Conservation (phyloP, 2,329 filamentous ascomycete species). For the Sporothrix luriei region DNA sequence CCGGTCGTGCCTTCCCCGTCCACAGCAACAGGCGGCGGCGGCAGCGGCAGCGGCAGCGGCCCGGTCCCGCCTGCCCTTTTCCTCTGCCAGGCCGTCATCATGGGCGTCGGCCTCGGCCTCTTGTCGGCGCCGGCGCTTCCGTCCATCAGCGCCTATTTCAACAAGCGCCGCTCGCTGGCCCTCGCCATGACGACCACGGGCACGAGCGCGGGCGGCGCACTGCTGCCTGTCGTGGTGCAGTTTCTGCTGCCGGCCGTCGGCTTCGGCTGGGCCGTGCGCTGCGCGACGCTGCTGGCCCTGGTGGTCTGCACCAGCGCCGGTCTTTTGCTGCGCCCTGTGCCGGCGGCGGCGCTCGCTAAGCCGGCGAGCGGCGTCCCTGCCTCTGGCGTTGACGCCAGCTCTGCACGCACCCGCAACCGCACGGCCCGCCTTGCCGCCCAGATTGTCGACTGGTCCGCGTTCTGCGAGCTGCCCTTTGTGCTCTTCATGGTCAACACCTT, state of each 20-base stretch:
- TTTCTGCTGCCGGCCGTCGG: conserved; percentile 63
- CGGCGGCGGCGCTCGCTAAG: background rate
- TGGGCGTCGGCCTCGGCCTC: conserved; percentile 58
- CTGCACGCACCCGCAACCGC: background rate
- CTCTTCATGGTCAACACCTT: conserved; percentile 47
- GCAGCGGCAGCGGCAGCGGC: too few relatives aligned
- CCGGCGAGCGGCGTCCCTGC: too few relatives aligned
- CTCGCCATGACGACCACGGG: conserved; percentile 63
- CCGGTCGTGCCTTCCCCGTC: conserved; percentile 48
- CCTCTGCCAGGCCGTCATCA: conserved; percentile 57
- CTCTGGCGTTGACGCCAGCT: too few relatives aligned
- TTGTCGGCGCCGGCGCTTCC: conserved; percentile 58
- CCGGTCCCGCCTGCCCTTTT: conserved; percentile 43
- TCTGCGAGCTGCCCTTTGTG: conserved; percentile 53
- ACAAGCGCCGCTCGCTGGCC: conserved; percentile 57
- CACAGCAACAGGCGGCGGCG: background rate
- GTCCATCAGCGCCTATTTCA: conserved; percentile 62
- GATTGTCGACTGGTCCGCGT: conserved; percentile 54
- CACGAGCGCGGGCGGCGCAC: conserved; percentile 62
- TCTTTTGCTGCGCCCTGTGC: conserved; percentile 45
- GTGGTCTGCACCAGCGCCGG: conserved; percentile 48
- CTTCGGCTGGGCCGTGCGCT: conserved; percentile 66
- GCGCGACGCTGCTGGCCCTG: conserved; percentile 62
- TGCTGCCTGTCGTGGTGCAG: conserved; percentile 62
- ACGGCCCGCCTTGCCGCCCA: conserved; percentile 42